Percentiles rank a stretch among this genome's conserved stretches.
These are phyloP conservation scores for Penicillium concentricum DNA, from an alignment of 2,329 filamentous ascomycete genomes.

Conservation along the genomic window DNA sequence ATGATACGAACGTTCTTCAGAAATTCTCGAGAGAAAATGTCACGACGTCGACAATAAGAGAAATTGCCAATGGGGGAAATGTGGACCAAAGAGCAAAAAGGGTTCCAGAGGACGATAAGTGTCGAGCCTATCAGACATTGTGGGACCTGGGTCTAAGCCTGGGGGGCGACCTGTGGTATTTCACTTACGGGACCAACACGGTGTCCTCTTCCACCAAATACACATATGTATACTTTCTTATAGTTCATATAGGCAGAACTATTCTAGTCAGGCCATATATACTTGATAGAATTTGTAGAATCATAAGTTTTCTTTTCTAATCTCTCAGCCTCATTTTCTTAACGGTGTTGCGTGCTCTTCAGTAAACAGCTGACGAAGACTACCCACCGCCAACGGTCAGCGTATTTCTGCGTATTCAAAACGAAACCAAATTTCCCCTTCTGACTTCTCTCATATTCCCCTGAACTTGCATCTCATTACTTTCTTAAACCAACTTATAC, in stretches of 20 bases:
- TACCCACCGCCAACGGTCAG: slow-evolving; percentile 38
- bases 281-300: not conserved
- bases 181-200: slow-evolving; percentile 11
- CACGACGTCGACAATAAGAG: not conserved
- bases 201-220: slow-evolving; percentile 10
- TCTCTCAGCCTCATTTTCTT: not conserved
- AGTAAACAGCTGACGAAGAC: slow-evolving; percentile 35
- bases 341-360: not conserved
- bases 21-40: slow-evolving; percentile 30
- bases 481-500: not conserved
- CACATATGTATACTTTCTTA: not conserved
- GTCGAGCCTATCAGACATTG: slow-evolving; percentile 3
- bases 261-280: not conserved
- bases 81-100: not conserved
- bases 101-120: not conserved
- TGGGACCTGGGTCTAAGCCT: slow-evolving; percentile 1
- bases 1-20: slow-evolving; percentile 39
- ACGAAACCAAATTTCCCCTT: slow-evolving; percentile 19
- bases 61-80: not conserved
- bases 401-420: slow-evolving; percentile 36
- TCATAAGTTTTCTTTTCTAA: not conserved
- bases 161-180: not conserved
- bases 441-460: slow-evolving; percentile 12
- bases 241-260: slow-evolving; percentile 8
- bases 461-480: slow-evolving; percentile 13